Base-by-base conservation (phyloP, 139 green algal genomes). In the Ettlia oleoabundans region DNA sequence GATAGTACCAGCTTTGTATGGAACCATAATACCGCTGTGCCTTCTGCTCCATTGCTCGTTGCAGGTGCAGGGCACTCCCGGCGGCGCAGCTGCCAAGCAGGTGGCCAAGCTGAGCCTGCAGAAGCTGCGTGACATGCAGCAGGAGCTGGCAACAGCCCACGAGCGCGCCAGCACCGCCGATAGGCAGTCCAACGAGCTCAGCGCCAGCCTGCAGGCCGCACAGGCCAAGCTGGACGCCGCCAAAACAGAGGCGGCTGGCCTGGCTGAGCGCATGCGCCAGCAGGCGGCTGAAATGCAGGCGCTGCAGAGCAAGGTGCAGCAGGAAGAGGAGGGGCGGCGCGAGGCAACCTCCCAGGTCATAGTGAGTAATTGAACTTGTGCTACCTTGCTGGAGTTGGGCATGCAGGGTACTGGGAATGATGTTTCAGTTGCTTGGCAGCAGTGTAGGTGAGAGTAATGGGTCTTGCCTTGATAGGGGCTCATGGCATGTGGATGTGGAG, bases 31-130 rank as follows among this genome's bases (percentile, higher is more conserved):
- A n/a, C 61, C 61, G 22, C 15, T 28, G 9, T 5, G 24, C 61
- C 61, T 13, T 26, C 61, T 37, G 24, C 15, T n/a, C n/a, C 61
- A 67, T 33, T 26, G 24, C 24, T 26, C 61, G 7, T 26, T 51
- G 32, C 76, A 76, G 70, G 33, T 37, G 30, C 41, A 61, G 28
- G 61, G 73, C 32, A 86, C 82, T 0, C 81, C 81, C 37, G 38
- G 61, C 9, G 82, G 82, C 33, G 82, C 72, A 3, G 82, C 75
- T 7, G 69, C 82, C 71, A 86, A 86, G 70, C 55, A 82, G 38
- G 81, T 86, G 40, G 52, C 75, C 19, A 33, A 32, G 22, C 38
- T 76, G 43, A 61, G 65, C 52, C 63, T 86, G 52, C n/a, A 66
- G 28, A 75, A 63, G 40, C 63, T 86, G 35, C 52, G 55, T 0